Percentiles rank a stretch among this genome's conserved stretches.
Evolutionary conservation across 352 stramenopile species (phyloP).

Genomic region (Pythium apleroticum): DNA sequence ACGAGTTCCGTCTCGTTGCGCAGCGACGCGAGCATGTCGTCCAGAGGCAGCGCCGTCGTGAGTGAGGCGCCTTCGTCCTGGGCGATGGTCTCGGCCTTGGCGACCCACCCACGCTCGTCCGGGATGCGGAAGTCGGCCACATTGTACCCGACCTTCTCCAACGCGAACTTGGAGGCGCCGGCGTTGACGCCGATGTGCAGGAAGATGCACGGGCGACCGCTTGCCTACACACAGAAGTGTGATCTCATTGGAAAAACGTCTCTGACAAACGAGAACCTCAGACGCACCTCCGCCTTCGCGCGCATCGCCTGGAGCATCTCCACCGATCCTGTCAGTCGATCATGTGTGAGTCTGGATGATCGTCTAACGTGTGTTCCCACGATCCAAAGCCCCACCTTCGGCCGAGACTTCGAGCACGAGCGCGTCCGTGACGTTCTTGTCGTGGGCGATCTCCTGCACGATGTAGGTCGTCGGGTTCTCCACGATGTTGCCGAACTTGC

Average conservation of each 20-base stretch:
- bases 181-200: slow-evolving; percentile 74
- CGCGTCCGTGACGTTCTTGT: slow-evolving; percentile 65
- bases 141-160: slow-evolving; percentile 81
- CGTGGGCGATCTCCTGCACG: slow-evolving; percentile 46
- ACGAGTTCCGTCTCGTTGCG: slow-evolving; percentile 34
- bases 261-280: too few relatives aligned
- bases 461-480: slow-evolving; percentile 80
- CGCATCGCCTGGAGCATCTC: slow-evolving; percentile 40
- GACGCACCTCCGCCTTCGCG: slow-evolving; percentile 36
- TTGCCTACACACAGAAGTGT: slow-evolving; percentile 34
- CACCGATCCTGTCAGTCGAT: slow-evolving; percentile 26
- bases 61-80: slow-evolving; percentile 45
- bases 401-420: slow-evolving; percentile 74
- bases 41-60: slow-evolving; percentile 53
- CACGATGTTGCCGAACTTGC: slow-evolving; percentile 80
- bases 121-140: slow-evolving; percentile 78
- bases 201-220: slow-evolving; percentile 55
- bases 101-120: slow-evolving; percentile 70
- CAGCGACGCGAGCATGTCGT: slow-evolving; percentile 49
- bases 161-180: slow-evolving; percentile 39
- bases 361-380: background rate
- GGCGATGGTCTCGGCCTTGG: slow-evolving; percentile 51
- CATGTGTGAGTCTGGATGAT: background rate
- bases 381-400: slow-evolving; percentile 32
- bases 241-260: too few relatives aligned